Evolutionary conservation across 2,329 filamentous ascomycete species (phyloP).

Genomic region (Myriosclerotinia scirpicola): DNA sequence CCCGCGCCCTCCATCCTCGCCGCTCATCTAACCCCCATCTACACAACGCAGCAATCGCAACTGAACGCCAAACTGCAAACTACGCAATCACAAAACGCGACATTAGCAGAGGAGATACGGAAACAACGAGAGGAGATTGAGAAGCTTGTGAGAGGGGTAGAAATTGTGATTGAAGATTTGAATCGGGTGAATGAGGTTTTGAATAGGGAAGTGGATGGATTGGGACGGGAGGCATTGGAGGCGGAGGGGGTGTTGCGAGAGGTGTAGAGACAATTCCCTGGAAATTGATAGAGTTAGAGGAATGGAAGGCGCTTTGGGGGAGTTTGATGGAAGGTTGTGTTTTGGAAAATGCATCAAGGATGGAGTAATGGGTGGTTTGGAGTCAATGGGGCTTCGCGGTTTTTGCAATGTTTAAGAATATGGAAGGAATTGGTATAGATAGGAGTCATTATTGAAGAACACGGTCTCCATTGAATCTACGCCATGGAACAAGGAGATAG

Average conservation of each 20-base stretch:
- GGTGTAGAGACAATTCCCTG: conserved; percentile 21
- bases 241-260: conserved; percentile 28
- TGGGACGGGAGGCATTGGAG: conserved; percentile 33
- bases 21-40: conserved; percentile 56
- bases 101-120: conserved; percentile 52
- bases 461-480: background rate
- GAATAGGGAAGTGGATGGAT: conserved; percentile 27
- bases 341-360: background rate
- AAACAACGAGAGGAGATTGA: conserved; percentile 57
- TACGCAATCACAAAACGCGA: conserved; percentile 56
- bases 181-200: conserved; percentile 46
- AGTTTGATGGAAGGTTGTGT: background rate
- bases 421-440: background rate
- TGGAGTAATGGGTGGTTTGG: background rate
- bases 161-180: conserved; percentile 55
- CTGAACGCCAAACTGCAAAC: conserved; percentile 59
- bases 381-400: background rate
- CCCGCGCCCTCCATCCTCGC: conserved; percentile 53
- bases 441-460: background rate
- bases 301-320: background rate
- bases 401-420: background rate
- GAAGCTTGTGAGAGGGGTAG: conserved; percentile 50
- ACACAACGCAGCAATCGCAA: conserved; percentile 54
- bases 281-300: too few species aligned
- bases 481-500: background rate